phyloP scores from a whole-genome alignment of 768 basidiomycete species.

The Mycena kentingensis region DNA sequence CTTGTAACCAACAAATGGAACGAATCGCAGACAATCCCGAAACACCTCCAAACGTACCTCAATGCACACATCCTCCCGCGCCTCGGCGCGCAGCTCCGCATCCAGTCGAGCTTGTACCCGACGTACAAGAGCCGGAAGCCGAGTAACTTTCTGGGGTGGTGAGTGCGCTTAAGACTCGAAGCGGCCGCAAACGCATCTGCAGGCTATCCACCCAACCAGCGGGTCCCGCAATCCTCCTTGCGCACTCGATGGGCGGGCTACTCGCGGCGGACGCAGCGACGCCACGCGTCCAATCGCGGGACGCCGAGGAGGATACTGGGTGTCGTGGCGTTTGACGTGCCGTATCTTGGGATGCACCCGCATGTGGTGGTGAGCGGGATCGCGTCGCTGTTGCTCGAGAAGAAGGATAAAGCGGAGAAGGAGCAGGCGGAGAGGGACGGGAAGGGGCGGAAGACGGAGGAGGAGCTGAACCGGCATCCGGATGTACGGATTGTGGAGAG shows the following conservation, averaged over 20 bases:
- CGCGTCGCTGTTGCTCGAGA: constrained; percentile 50
- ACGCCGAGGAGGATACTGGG: constrained; percentile 48
- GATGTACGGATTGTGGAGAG: constrained; percentile 47
- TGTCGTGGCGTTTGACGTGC: constrained; percentile 59
- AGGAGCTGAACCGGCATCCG: constrained; percentile 44
- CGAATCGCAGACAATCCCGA: constrained; percentile 51
- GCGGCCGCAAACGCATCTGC: no score
- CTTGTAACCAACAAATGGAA: background rate
- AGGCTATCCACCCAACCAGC: constrained; percentile 58
- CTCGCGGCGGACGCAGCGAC: constrained; percentile 59
- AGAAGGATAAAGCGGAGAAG: constrained; percentile 28
- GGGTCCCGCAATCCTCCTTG: constrained; percentile 56
- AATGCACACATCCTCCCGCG: constrained; percentile 36
- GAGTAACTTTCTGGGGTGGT: constrained; percentile 60
- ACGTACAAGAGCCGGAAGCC: constrained; percentile 62
- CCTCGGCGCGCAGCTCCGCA: constrained; percentile 32
- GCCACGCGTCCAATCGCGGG: constrained; percentile 30
- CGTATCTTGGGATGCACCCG: constrained; percentile 63
- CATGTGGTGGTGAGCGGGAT: constrained; percentile 60
- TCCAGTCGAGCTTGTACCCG: constrained; percentile 56
- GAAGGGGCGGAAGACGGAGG: no score
- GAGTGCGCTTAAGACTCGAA: constrained; percentile 9
- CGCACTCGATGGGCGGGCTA: constrained; percentile 65
- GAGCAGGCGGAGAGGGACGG: constrained; percentile 30
- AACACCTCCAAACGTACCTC: constrained; percentile 50